Base-by-base conservation (phyloP, 2,329 filamentous ascomycete species). In the Dendryphion nanum region DNA sequence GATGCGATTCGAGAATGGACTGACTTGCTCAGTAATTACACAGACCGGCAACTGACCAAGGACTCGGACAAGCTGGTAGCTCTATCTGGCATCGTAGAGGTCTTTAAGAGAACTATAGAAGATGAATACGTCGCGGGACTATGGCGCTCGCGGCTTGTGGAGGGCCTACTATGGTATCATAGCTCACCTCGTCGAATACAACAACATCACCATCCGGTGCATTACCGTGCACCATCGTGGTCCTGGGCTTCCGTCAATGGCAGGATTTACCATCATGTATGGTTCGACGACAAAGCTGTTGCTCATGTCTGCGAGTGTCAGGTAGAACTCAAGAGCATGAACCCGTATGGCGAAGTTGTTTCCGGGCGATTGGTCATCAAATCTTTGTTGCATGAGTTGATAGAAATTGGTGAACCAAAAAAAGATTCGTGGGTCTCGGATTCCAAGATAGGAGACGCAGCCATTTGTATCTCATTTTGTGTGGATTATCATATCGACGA, bases 171-270 rank as follows among this genome's bases (percentile, higher is more conserved):
- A 1, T 46, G 43, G 43, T 12, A 19, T 19, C 7, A 12, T 3
- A n/a, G 10, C 12, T 8, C 5, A 7, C 13, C 8, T 17, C 21
- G 18, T 14, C n/a, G n/a, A n/a, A n/a, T n/a, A n/a, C n/a, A n/a
- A n/a, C n/a, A 18, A 16, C 12, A 39, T 21, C 14, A n/a, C 20
- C 4, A n/a, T n/a, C 38, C 38, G 4, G 4, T 16, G 6, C 21
- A 38, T 16, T 40, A 44, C 21, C 26, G 41, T 3, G 41, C 41
- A n/a, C 41, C 41, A 10, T 41, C 38, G 2, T 41, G 41, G 41
- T 40, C 33, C 5, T 44, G 37, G 37, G 41, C 38, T 14, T 41
- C 41, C 10, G 15, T 44, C 13, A 38, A 41, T 18, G 41, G 16
- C 12, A 2, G 13, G 16, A 15, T 13, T 17, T 30, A 13, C 29